Conservation (phyloP, 2,329 filamentous ascomycete species). For the Sporothrix variecibatus region DNA sequence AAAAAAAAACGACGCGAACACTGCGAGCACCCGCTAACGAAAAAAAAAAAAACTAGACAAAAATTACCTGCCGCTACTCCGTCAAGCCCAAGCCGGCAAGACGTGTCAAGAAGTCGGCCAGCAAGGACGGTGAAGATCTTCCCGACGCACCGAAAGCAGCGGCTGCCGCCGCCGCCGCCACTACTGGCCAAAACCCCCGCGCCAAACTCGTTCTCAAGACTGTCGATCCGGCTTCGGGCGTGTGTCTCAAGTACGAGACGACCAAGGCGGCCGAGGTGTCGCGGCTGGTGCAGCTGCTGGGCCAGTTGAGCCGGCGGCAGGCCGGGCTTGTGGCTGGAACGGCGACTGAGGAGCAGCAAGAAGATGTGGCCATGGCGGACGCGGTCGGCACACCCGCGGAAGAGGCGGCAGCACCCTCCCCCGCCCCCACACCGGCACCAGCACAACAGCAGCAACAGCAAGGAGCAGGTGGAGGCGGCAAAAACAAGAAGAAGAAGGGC, state of each 20-base stretch:
- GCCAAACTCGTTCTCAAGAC: conserved; percentile 84
- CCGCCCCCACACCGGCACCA: conserved; percentile 36
- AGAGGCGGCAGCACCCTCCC: conserved; percentile 35
- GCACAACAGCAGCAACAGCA: conserved; percentile 26
- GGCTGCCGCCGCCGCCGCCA: conserved; percentile 32
- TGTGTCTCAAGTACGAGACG: conserved; percentile 86
- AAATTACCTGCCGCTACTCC: conserved; percentile 90
- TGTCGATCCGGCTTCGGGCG: conserved; percentile 79
- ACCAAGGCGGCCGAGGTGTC: conserved; percentile 89
- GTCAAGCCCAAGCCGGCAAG: conserved; percentile 51
- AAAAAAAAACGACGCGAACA: no score
- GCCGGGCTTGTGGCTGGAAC: conserved; percentile 54
- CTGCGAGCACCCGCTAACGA: no score
- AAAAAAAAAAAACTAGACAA: conserved; percentile 62
- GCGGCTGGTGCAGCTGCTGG: conserved; percentile 74
- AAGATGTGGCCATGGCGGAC: conserved; percentile 36
- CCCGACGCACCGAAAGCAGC: conserved; percentile 30
- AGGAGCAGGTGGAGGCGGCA: conserved; percentile 46
- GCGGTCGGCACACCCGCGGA: conserved; percentile 35
- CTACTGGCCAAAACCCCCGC: conserved; percentile 47
- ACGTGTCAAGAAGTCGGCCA: conserved; percentile 32
- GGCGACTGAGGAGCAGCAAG: conserved; percentile 43
- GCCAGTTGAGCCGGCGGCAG: conserved; percentile 71
- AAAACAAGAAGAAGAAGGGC: conserved; percentile 72
- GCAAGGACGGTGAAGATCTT: conserved; percentile 33